Conservation (phyloP, 2,329 filamentous ascomycete species). For the Furcasterigmium sp. region DNA sequence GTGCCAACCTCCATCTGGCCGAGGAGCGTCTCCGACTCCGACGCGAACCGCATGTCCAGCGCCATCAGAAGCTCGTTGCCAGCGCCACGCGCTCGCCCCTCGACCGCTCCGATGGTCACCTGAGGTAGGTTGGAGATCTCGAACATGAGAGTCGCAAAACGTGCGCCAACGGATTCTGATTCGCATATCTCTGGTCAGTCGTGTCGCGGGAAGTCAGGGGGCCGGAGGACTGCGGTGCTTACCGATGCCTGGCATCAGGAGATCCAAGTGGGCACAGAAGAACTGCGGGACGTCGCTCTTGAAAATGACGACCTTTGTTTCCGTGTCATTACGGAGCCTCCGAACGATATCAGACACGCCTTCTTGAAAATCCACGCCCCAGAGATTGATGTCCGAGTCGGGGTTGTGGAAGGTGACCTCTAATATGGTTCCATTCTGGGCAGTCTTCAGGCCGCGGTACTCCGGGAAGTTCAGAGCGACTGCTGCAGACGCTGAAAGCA, state of each 20-base stretch:
- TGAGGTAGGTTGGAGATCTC: not conserved
- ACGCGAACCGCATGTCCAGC: constrained; percentile 2
- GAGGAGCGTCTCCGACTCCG: not conserved
- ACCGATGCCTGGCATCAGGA: not conserved
- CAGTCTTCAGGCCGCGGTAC: not conserved
- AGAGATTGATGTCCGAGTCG: constrained; percentile 1
- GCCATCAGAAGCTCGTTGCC: constrained; percentile 1
- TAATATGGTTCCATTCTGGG: not conserved
- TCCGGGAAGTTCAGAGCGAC: not conserved
- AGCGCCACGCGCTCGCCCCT: not conserved
- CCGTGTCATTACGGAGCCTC: not conserved
- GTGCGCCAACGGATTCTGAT: not conserved
- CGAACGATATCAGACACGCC: not conserved
- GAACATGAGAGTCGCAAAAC: not conserved
- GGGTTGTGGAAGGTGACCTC: not conserved
- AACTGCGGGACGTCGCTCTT: constrained; percentile 1
- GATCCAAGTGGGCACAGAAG: constrained; percentile 1
- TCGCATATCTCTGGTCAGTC: not conserved
- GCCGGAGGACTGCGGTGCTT: not conserved
- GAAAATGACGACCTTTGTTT: constrained; percentile 3
- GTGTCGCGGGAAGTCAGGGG: not conserved
- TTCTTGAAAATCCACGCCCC: constrained; percentile 1
- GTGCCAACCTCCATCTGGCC: constrained; percentile 2
- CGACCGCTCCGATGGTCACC: constrained; percentile 2
- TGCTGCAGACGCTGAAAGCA: no score